These are phyloP conservation scores for Auriscalpium orientale DNA, from an alignment of 768 basidiomycete genomes.

Conservation along the genomic window DNA sequence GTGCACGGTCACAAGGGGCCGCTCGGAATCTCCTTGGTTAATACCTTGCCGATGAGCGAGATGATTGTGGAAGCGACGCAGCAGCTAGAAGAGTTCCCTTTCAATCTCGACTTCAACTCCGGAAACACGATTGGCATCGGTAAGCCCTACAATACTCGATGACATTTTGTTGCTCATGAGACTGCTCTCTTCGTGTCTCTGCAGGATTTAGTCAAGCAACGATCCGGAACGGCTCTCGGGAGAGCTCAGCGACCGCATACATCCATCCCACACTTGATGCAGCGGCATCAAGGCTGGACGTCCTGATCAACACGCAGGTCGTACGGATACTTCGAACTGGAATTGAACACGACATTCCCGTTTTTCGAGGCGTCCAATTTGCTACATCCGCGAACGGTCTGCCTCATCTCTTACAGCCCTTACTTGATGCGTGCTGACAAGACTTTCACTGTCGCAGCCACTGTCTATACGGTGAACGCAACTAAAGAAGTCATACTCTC, in stretches of 20 bases:
- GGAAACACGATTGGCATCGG: conserved; percentile 36
- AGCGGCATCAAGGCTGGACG: background rate
- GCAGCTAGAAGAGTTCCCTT: conserved; percentile 31
- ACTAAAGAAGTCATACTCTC: conserved; percentile 1
- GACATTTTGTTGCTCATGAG: background rate
- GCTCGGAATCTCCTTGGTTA: conserved; percentile 17
- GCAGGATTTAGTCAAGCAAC: background rate
- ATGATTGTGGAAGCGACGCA: conserved; percentile 29
- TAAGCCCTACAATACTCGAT: conserved; percentile 11
- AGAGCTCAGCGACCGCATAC: conserved; percentile 4
- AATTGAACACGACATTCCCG: background rate
- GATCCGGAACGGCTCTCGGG: conserved; percentile 1
- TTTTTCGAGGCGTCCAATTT: conserved; percentile 1
- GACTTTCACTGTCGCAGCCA: background rate
- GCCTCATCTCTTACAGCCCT: background rate
- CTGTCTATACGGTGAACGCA: background rate
- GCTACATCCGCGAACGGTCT: background rate
- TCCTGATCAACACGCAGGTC: conserved; percentile 2
- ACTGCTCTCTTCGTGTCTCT: background rate
- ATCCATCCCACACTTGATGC: background rate
- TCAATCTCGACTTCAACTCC: conserved; percentile 35
- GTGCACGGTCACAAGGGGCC: conserved; percentile 29
- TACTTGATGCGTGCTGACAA: background rate
- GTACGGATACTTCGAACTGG: background rate
- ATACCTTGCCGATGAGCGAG: conserved; percentile 17